Conservation (phyloP, 2,329 filamentous ascomycete species). For the Cyclaneusma minus region DNA sequence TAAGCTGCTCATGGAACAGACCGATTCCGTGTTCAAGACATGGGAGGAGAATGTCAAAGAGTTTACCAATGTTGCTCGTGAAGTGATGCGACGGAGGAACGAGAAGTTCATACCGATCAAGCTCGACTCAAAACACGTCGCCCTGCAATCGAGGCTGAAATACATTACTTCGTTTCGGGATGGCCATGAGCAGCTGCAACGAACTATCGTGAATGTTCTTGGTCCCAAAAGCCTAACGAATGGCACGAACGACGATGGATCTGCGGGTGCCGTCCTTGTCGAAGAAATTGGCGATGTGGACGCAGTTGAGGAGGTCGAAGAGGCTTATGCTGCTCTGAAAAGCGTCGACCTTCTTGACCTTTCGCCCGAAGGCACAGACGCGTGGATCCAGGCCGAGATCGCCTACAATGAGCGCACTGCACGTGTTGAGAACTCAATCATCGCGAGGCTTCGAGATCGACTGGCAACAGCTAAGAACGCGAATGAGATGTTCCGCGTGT, state of each 20-base stretch:
- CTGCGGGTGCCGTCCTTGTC: slow-evolving; percentile 50
- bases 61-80: slow-evolving; percentile 92
- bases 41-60: slow-evolving; percentile 98
- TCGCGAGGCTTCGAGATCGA: slow-evolving; percentile 80
- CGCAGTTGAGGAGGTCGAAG: slow-evolving; percentile 86
- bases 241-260: slow-evolving; percentile 31
- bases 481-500: slow-evolving; percentile 99
- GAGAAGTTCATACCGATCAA: slow-evolving; percentile 99
- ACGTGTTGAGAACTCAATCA: slow-evolving; percentile 96
- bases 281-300: slow-evolving; percentile 97
- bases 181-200: slow-evolving; percentile 94
- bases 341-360: slow-evolving; percentile 94
- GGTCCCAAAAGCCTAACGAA: slow-evolving; percentile 53
- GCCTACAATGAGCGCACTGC: slow-evolving; percentile 96
- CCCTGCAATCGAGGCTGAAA: slow-evolving; percentile 78
- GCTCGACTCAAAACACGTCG: slow-evolving; percentile 72
- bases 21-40: slow-evolving; percentile 71
- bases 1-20: slow-evolving; percentile 64
- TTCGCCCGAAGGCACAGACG: slow-evolving; percentile 71
- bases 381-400: slow-evolving; percentile 88
- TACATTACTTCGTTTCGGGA: slow-evolving; percentile 92
- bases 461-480: slow-evolving; percentile 91
- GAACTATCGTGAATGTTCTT: slow-evolving; percentile 93
- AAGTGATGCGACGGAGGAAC: slow-evolving; percentile 81
- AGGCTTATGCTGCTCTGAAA: slow-evolving; percentile 86